Evolutionary conservation across 208 protist genomes (phyloP).

Genomic region (Lotmaria passim): DNA sequence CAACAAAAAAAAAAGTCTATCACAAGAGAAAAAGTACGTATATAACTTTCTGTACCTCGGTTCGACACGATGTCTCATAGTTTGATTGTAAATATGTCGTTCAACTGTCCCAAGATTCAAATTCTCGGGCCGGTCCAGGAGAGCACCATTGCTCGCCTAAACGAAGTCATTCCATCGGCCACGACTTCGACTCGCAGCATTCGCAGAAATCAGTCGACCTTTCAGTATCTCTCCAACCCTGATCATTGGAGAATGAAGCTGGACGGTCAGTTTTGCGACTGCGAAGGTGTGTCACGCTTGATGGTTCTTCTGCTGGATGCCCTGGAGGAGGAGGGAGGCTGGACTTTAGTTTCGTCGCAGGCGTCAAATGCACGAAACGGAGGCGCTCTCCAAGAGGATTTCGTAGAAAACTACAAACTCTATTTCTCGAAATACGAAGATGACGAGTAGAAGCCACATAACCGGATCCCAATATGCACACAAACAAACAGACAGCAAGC

Average conservation of each 20-base stretch:
- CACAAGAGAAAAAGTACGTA: not conserved
- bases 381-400: conserved; percentile 63
- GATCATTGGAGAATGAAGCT: conserved; percentile 87
- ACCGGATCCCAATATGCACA: too few relatives aligned
- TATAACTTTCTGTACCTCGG: not conserved
- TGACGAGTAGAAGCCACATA: conserved; percentile 56
- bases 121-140: conserved; percentile 89
- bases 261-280: conserved; percentile 84
- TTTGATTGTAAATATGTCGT: conserved; percentile 81
- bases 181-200: conserved; percentile 84
- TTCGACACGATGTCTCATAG: conserved; percentile 58
- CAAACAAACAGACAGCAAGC: not conserved
- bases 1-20: conserved; percentile 22
- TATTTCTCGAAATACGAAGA: conserved; percentile 75
- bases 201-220: conserved; percentile 59
- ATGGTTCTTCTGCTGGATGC: conserved; percentile 88
- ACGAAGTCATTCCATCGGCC: conserved; percentile 73
- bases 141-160: conserved; percentile 85
- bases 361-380: conserved; percentile 43
- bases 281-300: conserved; percentile 75
- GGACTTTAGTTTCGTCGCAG: conserved; percentile 80
- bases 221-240: conserved; percentile 78
- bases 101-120: conserved; percentile 86
- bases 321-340: conserved; percentile 86
- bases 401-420: conserved; percentile 75